These are phyloP conservation scores for Chalaropsis ovoidea DNA, from an alignment of 2,329 filamentous ascomycete species.

Conservation along the genomic window DNA sequence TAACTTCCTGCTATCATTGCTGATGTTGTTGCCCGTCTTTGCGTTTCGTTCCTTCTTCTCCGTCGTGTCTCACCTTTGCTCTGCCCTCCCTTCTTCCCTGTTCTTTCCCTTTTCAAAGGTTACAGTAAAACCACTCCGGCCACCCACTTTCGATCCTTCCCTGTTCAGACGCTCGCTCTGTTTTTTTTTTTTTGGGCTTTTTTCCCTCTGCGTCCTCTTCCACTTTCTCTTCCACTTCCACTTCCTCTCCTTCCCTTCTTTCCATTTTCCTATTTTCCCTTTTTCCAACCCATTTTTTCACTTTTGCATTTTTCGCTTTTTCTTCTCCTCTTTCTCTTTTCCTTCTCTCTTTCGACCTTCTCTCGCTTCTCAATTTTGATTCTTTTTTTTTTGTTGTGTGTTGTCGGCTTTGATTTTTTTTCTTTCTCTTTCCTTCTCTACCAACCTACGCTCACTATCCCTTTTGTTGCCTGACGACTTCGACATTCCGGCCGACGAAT, in stretches of 20 bases:
- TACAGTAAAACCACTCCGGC: conserved; percentile 19
- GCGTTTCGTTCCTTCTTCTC: conserved; percentile 16
- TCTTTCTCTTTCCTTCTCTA: not conserved
- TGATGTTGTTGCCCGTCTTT: conserved; percentile 15
- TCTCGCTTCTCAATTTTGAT: conserved; percentile 14
- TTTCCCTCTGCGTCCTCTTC: conserved; percentile 19
- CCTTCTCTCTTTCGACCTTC: conserved; percentile 15
- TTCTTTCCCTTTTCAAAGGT: conserved; percentile 19
- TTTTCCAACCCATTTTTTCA: conserved; percentile 14
- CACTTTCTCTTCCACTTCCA: conserved; percentile 12
- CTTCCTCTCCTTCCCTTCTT: conserved; percentile 21
- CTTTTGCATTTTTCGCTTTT: conserved; percentile 17
- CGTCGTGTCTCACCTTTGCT: conserved; percentile 3
- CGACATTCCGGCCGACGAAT: conserved; percentile 6
- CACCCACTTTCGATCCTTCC: conserved; percentile 23
- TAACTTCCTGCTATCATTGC: conserved; percentile 7
- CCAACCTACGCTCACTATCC: not conserved
- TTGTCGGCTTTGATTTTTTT: conserved; percentile 8
- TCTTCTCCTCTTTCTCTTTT: conserved; percentile 11
- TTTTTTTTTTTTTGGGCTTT: conserved; percentile 19
- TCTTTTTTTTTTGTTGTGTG: conserved; percentile 14
- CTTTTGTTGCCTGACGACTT: conserved; percentile 14
- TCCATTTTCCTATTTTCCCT: conserved; percentile 16
- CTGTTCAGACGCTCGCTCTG: conserved; percentile 6
- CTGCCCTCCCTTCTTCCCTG: conserved; percentile 19